Conservation (phyloP, 495 filamentous ascomycete species). For the Neurospora sp. region DNA sequence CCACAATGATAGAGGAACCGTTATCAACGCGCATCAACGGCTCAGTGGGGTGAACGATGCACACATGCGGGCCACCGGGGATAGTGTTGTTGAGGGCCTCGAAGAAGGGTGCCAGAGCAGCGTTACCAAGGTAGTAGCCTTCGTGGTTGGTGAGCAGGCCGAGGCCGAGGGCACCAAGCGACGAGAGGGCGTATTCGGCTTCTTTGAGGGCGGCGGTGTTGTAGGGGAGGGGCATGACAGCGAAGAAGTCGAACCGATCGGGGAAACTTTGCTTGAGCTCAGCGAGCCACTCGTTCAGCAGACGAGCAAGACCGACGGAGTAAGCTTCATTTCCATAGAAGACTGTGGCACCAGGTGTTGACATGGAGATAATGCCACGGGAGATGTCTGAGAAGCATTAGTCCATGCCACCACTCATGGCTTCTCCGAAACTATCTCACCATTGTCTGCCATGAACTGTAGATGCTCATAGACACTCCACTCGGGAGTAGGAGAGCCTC, state of each 20-base stretch:
- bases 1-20: not conserved
- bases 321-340: not conserved
- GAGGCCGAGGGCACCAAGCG: not conserved
- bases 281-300: conserved; percentile 5
- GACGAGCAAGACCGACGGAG: not conserved
- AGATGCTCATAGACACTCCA: not conserved
- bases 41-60: not conserved
- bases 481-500: not conserved
- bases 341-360: not conserved
- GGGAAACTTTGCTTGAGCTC: not conserved
- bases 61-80: not conserved
- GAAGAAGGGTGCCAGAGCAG: conserved; percentile 1
- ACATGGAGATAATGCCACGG: conserved; percentile 1
- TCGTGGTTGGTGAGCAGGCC: conserved; percentile 3
- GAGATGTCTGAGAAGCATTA: not conserved
- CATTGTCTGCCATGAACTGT: not conserved
- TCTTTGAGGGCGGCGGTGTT: not conserved
- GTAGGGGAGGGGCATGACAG: conserved; percentile 3
- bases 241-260: not conserved
- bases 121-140: conserved; percentile 2
- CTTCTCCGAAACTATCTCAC: not conserved
- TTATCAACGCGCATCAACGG: not conserved
- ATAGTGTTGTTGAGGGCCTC: not conserved
- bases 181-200: conserved; percentile 1
- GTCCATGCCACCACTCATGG: not conserved